These are phyloP conservation scores for Anastatica hierochuntica DNA, from an alignment of 345 rosid genomes.

Conservation along the genomic window DNA sequence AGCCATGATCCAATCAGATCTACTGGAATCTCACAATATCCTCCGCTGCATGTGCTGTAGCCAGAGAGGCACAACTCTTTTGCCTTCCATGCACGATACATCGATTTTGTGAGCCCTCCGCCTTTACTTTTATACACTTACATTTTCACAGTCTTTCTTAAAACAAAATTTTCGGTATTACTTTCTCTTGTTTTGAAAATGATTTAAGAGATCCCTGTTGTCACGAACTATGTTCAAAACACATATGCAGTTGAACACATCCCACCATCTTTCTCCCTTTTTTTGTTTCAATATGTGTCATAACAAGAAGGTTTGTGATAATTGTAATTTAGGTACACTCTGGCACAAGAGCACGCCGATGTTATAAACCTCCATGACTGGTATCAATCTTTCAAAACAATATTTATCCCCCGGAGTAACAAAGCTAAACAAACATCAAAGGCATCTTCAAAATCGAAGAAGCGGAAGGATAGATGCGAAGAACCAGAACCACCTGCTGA, in stretches of 20 bases:
- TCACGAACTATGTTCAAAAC: background rate
- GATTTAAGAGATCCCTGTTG: background rate
- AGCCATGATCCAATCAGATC: conserved; percentile 82
- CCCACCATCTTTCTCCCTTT: background rate
- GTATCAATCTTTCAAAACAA: conserved; percentile 77
- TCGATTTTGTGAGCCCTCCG: conserved; percentile 65
- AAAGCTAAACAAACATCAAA: conserved; percentile 45
- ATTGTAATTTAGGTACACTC: conserved; percentile 43
- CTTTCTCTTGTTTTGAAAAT: background rate
- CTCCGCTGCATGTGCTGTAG: conserved; percentile 68
- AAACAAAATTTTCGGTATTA: background rate
- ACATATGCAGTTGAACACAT: background rate
- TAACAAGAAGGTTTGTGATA: conserved; percentile 3
- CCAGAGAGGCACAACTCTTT: conserved; percentile 28
- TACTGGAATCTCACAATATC: conserved; percentile 52
- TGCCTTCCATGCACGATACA: conserved; percentile 74
- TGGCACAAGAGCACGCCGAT: conserved; percentile 86
- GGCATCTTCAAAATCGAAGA: conserved; percentile 51
- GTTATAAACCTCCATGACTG: conserved; percentile 85
- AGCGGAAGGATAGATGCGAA: conserved; percentile 41
- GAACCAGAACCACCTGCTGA: conserved; percentile 38
- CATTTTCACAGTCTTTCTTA: background rate
- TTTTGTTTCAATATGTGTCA: conserved; percentile 3
- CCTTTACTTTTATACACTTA: background rate
- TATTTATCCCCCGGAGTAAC: conserved; percentile 27